phyloP scores from a whole-genome alignment of 2,329 filamentous ascomycete genomes.

The Bipolaris sorokiniana region DNA sequence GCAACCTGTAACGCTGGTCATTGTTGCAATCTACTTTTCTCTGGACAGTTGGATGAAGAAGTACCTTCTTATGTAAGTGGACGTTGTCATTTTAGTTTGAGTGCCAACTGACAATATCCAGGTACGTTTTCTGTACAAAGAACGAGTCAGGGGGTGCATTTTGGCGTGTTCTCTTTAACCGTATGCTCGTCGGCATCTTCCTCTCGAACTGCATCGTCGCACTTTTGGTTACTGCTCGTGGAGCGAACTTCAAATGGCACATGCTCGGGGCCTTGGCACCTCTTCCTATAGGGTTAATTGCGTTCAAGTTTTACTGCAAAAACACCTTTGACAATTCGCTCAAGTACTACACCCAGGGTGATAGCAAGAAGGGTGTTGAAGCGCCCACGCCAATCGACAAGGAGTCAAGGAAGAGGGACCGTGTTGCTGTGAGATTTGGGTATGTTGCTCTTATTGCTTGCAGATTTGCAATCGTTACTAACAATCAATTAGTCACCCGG shows the following conservation, averaged over 20 bases:
- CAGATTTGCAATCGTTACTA: not conserved
- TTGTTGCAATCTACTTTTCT: constrained; percentile 86
- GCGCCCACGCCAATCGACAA: constrained; percentile 50
- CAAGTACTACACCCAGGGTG: constrained; percentile 76
- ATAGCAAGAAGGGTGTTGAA: constrained; percentile 59
- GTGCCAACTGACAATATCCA: not conserved
- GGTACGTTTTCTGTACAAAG: constrained; percentile 89
- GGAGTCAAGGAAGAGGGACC: constrained; percentile 62
- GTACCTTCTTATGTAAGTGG: constrained; percentile 76
- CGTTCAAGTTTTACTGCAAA: constrained; percentile 86
- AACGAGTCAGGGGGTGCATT: constrained; percentile 93
- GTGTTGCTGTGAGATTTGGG: constrained; percentile 76
- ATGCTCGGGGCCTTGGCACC: constrained; percentile 76
- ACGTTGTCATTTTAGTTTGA: too few relatives aligned
- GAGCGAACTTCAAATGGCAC: constrained; percentile 48
- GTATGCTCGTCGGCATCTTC: constrained; percentile 82
- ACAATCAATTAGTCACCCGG: constrained; percentile 68
- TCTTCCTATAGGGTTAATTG: constrained; percentile 76
- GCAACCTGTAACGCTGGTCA: constrained; percentile 84
- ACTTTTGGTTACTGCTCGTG: constrained; percentile 74
- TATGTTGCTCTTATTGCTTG: not conserved
- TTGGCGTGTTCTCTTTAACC: constrained; percentile 91
- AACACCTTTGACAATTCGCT: constrained; percentile 77
- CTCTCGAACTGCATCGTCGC: constrained; percentile 81
- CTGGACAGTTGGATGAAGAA: constrained; percentile 93